phyloP scores from a whole-genome alignment of 169 alveolate genomes.

The Plasmodium ovale region DNA sequence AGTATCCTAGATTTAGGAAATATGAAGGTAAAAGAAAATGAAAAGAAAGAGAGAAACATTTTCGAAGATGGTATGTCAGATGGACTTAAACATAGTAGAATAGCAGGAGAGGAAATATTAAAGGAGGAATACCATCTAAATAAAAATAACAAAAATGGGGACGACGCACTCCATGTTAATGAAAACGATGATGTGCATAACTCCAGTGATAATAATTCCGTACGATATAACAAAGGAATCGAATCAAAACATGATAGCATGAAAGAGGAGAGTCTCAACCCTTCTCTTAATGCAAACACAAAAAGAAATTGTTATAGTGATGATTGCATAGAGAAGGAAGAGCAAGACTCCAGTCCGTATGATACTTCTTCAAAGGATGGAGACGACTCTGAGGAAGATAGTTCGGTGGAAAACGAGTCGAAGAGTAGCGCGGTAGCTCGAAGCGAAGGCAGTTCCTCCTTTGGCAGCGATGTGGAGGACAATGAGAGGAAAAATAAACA shows the following conservation, averaged over 20 bases:
- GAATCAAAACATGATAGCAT: not conserved
- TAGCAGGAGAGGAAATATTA: not conserved
- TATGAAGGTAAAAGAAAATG: not conserved
- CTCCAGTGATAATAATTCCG: too few species aligned
- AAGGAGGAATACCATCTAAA: too few species aligned
- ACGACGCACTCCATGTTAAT: conserved; percentile 40
- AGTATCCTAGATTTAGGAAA: conserved; percentile 27
- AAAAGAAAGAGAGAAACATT: not conserved
- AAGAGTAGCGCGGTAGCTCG: too few species aligned
- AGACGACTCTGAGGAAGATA: conserved; percentile 9
- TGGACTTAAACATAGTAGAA: not conserved
- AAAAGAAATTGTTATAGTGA: conserved; percentile 63
- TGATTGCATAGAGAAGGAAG: conserved; percentile 29
- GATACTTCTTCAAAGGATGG: conserved; percentile 14
- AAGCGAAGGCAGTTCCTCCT: too few species aligned
- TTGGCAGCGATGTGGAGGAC: too few species aligned
- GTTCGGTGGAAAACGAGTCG: conserved; percentile 3
- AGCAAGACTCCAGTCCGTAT: conserved; percentile 37
- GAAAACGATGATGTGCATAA: conserved; percentile 17
- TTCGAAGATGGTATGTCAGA: not conserved
- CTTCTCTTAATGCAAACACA: not conserved
- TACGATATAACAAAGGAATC: too few species aligned
- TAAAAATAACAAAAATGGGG: conserved; percentile 28
- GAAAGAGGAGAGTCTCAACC: not conserved
- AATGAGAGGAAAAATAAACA: too few species aligned